Percentiles rank a stretch among this genome's conserved stretches.
Evolutionary conservation across 495 filamentous ascomycete genomes (phyloP).

Genomic region (Neurospora terricola): DNA sequence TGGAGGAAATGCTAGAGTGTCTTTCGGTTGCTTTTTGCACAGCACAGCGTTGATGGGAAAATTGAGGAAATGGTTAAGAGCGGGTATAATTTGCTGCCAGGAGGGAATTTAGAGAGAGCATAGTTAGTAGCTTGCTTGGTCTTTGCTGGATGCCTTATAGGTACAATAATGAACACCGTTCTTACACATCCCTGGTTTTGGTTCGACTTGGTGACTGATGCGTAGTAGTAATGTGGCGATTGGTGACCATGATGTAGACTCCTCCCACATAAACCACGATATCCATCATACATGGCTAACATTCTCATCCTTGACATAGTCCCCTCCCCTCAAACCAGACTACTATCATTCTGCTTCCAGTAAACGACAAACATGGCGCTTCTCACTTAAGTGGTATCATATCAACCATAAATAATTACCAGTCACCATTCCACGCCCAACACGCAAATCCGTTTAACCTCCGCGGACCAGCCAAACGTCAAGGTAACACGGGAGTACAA

Average conservation of each 20-base stretch:
- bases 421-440: slow-evolving; percentile 34
- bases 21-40: background rate
- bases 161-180: background rate
- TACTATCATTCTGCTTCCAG: background rate
- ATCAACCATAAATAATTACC: background rate
- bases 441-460: slow-evolving; percentile 36
- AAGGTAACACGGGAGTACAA: slow-evolving; percentile 42
- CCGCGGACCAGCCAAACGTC: slow-evolving; percentile 42
- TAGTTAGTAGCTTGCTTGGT: background rate
- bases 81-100: background rate
- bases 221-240: background rate
- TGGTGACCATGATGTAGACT: background rate
- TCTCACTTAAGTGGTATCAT: background rate
- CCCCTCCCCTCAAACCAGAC: background rate
- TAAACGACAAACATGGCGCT: background rate
- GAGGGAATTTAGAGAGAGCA: background rate
- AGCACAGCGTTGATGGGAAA: background rate
- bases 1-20: background rate
- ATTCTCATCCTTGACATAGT: background rate
- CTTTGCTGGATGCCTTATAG: background rate
- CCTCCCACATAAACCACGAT: background rate
- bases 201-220: background rate
- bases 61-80: background rate
- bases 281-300: background rate
- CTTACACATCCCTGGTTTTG: background rate